Percentiles rank a stretch among this genome's conserved stretches.
Evolutionary conservation across 2,329 filamentous ascomycete species (phyloP).

Genomic region (Fusarium euwallaceae): DNA sequence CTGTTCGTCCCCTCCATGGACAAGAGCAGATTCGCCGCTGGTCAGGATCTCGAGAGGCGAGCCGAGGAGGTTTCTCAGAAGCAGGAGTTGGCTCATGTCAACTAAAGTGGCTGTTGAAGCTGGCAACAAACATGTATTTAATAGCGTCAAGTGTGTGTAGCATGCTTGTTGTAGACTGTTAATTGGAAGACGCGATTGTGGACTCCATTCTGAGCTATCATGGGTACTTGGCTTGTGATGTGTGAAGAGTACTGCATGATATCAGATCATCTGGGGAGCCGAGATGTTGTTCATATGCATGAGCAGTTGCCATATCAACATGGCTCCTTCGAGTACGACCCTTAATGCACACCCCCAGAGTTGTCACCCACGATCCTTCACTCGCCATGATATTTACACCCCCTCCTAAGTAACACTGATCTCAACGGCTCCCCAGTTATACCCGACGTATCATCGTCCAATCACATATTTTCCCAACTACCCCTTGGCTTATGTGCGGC

Average conservation of each 20-base stretch:
- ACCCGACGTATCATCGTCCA: neutral
- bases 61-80: slow-evolving; percentile 29
- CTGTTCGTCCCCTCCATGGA: slow-evolving; percentile 71
- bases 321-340: neutral
- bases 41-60: slow-evolving; percentile 27
- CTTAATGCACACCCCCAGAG: neutral
- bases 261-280: neutral
- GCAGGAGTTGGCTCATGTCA: slow-evolving; percentile 24
- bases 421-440: neutral
- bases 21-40: slow-evolving; percentile 48
- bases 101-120: neutral
- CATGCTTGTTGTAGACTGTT: neutral
- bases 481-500: neutral
- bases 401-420: neutral
- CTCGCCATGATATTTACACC: neutral
- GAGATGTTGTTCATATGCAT: neutral
- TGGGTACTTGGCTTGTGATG: neutral
- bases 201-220: neutral
- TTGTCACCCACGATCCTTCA: neutral
- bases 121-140: neutral
- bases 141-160: neutral
- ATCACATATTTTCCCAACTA: neutral
- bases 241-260: neutral
- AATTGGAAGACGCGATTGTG: neutral
- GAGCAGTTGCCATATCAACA: neutral